Conservation (phyloP, 805 yeast species). For the Lipomyces kockii region DNA sequence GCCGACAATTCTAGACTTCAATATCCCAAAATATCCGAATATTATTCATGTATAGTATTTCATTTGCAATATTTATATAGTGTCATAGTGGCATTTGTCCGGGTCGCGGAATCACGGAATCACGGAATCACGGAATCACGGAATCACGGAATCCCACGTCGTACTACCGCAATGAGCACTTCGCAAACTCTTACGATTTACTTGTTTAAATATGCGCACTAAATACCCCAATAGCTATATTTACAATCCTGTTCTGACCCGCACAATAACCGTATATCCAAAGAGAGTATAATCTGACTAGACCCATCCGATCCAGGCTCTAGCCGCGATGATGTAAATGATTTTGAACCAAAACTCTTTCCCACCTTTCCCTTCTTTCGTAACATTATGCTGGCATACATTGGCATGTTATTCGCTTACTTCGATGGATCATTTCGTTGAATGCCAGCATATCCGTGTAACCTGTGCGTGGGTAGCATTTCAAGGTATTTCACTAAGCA, state of each 20-base stretch:
- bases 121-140: no score
- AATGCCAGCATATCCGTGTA: conserved; percentile 79
- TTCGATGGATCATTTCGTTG: conserved; percentile 87
- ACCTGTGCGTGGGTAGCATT: conserved; percentile 69
- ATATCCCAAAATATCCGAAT: no score
- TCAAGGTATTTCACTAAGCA: conserved; percentile 60
- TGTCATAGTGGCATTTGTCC: no score
- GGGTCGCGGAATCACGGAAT: no score
- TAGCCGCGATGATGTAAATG: no score
- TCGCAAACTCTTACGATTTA: not conserved
- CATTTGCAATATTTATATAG: no score
- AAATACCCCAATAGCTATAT: not conserved
- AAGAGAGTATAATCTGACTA: not conserved
- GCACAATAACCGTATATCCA: not conserved
- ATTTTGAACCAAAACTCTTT: not conserved
- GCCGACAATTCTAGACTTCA: no score
- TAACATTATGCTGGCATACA: not conserved
- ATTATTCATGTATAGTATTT: no score
- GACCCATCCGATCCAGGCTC: no score
- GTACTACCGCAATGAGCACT: not conserved
- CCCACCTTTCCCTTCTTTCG: not conserved
- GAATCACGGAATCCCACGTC: no score
- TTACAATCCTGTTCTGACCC: not conserved
- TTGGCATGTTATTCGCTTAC: conserved; percentile 42
- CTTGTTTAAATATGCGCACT: not conserved